phyloP scores from a whole-genome alignment of 148 eudicot genomes.

The Silene uniflora region DNA sequence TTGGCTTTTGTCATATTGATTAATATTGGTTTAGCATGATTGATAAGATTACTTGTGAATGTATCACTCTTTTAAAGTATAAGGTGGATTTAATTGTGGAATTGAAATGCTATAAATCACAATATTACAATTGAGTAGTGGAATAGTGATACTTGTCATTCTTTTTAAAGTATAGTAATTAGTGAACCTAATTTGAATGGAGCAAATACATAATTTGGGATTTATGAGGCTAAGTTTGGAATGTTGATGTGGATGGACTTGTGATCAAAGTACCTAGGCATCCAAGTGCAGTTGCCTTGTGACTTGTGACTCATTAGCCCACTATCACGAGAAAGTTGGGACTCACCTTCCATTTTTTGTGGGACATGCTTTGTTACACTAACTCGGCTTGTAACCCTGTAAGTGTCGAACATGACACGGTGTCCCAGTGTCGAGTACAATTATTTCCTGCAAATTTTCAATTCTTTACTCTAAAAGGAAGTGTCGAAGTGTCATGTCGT shows the following conservation, averaged over 20 bases:
- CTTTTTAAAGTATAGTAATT: slow-evolving; percentile 3
- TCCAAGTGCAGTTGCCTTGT: background rate
- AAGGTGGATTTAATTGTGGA: background rate
- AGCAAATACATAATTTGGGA: background rate
- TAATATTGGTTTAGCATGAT: too few species aligned
- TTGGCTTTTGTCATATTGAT: background rate
- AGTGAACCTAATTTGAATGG: background rate
- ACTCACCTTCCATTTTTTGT: background rate
- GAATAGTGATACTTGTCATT: background rate
- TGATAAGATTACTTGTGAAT: too few species aligned
- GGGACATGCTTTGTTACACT: too few species aligned
- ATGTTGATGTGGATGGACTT: slow-evolving; percentile 15
- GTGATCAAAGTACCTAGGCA: background rate
- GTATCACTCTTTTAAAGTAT: too few species aligned
- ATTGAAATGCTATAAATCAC: background rate
- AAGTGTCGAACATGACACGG: too few species aligned
- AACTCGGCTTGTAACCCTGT: too few species aligned
- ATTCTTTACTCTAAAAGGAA: too few species aligned
- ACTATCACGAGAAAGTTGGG: slow-evolving; percentile 13
- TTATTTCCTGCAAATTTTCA: too few species aligned
- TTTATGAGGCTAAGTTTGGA: background rate
- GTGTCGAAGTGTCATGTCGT: too few species aligned
- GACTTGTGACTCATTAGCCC: slow-evolving; percentile 22
- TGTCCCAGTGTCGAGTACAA: too few species aligned
- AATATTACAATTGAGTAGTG: background rate